A percentile compares a stretch with the other conserved stretches of the same genome.
phyloP scores from a whole-genome alignment of 2,329 filamentous ascomycete genomes.

The Hyphodiscus sp. region DNA sequence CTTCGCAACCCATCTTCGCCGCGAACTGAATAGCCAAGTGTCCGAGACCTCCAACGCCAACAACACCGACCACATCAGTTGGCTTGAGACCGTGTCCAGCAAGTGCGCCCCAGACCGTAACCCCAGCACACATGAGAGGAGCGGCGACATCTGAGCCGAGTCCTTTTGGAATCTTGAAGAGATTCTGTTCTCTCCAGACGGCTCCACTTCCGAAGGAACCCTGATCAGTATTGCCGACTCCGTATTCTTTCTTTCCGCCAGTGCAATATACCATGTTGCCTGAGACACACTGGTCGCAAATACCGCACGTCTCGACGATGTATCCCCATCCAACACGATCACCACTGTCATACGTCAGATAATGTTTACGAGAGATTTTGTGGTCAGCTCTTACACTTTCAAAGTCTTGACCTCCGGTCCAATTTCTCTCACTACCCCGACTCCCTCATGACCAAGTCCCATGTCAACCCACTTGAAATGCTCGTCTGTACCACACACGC shows the following conservation, averaged over 20 bases:
- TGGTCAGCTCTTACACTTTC: conserved; percentile 8
- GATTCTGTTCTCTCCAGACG: conserved; percentile 33
- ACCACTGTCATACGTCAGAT: conserved; percentile 23
- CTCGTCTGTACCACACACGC: conserved; percentile 55
- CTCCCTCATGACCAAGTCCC: conserved; percentile 42
- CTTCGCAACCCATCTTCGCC: conserved; percentile 53
- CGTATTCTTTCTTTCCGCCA: conserved; percentile 34
- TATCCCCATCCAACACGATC: conserved; percentile 43
- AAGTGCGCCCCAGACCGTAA: conserved; percentile 32
- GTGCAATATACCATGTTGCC: conserved; percentile 37
- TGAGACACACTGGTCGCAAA: conserved; percentile 36
- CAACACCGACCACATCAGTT: conserved; percentile 29
- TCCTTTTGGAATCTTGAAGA: conserved; percentile 33
- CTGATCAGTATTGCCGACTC: conserved; percentile 37
- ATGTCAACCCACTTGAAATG: conserved; percentile 31
- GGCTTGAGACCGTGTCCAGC: conserved; percentile 29
- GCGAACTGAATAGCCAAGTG: conserved; percentile 58
- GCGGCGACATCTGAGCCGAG: conserved; percentile 33
- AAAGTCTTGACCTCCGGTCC: conserved; percentile 34
- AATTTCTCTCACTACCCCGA: conserved; percentile 35
- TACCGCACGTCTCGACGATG: conserved; percentile 33
- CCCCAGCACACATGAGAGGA: conserved; percentile 40
- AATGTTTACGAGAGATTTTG: conserved; percentile 14
- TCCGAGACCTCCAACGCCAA: conserved; percentile 54
- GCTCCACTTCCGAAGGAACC: conserved; percentile 37